A percentile compares a stretch with the other conserved stretches of the same genome.
Conservation (phyloP, 148 eudicot species). For the Euryodendron excelsum region DNA sequence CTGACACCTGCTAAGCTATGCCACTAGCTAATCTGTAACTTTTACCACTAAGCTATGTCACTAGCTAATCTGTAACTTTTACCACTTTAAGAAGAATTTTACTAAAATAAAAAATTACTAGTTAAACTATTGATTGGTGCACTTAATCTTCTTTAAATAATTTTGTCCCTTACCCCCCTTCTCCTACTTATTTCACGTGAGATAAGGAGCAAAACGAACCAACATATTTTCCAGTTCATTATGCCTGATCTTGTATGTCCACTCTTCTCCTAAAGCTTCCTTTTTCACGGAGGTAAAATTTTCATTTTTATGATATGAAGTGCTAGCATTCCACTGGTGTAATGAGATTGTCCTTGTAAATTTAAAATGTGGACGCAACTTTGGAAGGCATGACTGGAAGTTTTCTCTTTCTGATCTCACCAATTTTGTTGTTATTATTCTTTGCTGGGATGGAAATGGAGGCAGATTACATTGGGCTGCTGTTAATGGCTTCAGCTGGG, state of each 20-base stretch:
- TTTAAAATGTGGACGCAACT: neutral
- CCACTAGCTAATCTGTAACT: no score
- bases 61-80: no score
- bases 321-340: neutral
- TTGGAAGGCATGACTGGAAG: neutral
- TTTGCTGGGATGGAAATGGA: slow-evolving; percentile 88
- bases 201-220: no score
- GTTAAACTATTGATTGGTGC: no score
- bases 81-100: no score
- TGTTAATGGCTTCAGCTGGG: slow-evolving; percentile 82
- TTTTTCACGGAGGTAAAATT: slow-evolving; percentile 63
- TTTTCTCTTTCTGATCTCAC: neutral
- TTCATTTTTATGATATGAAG: neutral
- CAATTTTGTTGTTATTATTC: slow-evolving; percentile 8
- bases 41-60: no score
- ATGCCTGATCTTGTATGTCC: slow-evolving; percentile 72
- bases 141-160: no score
- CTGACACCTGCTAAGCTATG: no score
- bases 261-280: slow-evolving; percentile 59
- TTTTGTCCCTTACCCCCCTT: no score
- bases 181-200: no score
- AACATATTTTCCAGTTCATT: slow-evolving; percentile 54
- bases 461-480: slow-evolving; percentile 90
- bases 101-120: no score
- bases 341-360: neutral